Conservation (phyloP, 257 asterid species). For the Paulownia fortunei region DNA sequence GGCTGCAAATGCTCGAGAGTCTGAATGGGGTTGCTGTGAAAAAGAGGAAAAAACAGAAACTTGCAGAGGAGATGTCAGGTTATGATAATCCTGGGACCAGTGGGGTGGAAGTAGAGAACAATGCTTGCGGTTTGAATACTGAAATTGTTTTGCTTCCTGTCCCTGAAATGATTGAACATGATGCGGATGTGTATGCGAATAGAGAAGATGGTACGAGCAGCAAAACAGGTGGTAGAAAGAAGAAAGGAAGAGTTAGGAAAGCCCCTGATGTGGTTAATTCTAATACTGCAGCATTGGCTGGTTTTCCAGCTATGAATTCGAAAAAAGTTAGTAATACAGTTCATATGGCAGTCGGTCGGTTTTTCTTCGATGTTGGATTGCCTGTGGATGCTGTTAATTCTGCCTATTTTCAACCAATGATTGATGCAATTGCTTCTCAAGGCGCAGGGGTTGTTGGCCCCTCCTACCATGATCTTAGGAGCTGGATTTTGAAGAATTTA, state of each 20-base stretch:
- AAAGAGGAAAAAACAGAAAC: conserved; percentile 80
- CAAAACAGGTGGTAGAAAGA: conserved; percentile 60
- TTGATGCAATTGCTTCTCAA: conserved; percentile 81
- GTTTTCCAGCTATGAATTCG: conserved; percentile 38
- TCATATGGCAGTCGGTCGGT: conserved; percentile 84
- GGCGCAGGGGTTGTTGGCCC: conserved; percentile 68
- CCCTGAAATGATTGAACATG: conserved; percentile 65
- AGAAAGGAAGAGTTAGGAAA: conserved; percentile 79
- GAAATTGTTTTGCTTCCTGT: conserved; percentile 70
- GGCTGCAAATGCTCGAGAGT: conserved; percentile 84
- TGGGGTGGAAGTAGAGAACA: conserved; percentile 45
- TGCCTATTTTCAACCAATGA: conserved; percentile 83
- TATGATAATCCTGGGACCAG: conserved; percentile 47
- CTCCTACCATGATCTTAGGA: conserved; percentile 77
- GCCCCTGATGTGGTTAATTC: conserved; percentile 46
- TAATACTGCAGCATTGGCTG: conserved; percentile 41
- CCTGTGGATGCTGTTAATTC: conserved; percentile 79
- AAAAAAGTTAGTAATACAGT: conserved; percentile 61
- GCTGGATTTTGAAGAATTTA: conserved; percentile 68
- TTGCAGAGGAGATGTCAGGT: conserved; percentile 59
- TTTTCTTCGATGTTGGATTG: conserved; percentile 76
- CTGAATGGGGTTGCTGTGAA: conserved; percentile 74
- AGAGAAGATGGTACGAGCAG: conserved; percentile 56
- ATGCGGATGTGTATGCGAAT: conserved; percentile 43
- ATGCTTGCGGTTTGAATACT: conserved; percentile 53